Conservation (phyloP, 73 alveolate genomes). For the Tetrahymena borealis region DNA sequence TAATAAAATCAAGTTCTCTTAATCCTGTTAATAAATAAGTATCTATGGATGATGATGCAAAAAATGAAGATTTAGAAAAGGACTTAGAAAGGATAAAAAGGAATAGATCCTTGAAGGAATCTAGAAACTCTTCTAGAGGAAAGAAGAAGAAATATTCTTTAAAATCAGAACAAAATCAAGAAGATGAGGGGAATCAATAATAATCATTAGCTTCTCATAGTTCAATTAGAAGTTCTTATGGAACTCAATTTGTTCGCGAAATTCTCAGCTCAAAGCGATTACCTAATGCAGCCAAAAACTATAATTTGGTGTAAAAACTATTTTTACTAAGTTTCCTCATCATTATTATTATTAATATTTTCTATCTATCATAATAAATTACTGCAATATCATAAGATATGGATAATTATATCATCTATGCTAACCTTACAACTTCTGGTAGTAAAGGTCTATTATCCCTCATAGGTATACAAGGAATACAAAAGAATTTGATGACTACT, state of each 20-base stretch:
- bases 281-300: not conserved
- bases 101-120: not conserved
- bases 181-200: not conserved
- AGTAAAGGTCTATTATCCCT: not conserved
- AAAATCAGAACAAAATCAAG: not conserved
- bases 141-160: not conserved
- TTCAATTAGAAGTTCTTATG: not conserved
- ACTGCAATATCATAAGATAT: not conserved
- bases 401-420: not conserved
- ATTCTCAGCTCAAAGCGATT: not conserved
- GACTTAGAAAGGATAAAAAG: not conserved
- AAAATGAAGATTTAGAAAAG: not conserved
- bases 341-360: not conserved
- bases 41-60: not conserved
- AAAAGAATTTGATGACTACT: not conserved
- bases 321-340: not conserved
- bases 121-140: not conserved
- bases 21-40: not conserved
- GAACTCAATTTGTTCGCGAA: not conserved
- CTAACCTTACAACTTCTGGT: not conserved
- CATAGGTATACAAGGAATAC: not conserved
- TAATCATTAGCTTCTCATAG: not conserved
- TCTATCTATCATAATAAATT: not conserved
- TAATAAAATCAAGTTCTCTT: not conserved
- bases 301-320: not conserved